A percentile compares a stretch with the other conserved stretches of the same genome.
Evolutionary conservation across 129 eudicot genomes (phyloP).

Genomic region (Ambrosia artemisiifolia): DNA sequence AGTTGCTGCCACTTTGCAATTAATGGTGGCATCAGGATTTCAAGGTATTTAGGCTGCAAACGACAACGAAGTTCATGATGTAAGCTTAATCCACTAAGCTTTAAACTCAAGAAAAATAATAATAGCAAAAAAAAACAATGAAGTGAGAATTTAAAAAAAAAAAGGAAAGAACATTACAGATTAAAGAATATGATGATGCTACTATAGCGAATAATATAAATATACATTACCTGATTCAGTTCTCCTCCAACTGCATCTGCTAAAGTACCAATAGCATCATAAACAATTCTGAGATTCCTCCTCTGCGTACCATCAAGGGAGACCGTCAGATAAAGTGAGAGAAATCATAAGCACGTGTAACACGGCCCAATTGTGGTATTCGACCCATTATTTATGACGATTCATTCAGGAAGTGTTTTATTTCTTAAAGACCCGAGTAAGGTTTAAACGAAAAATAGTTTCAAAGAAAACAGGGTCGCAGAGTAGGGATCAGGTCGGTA

Average conservation of each 20-base stretch:
- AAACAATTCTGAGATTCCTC: slow-evolving; percentile 87
- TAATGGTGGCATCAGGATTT: slow-evolving; percentile 92
- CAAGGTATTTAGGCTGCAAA: slow-evolving; percentile 80
- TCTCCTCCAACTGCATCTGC: slow-evolving; percentile 99
- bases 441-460: too few species aligned
- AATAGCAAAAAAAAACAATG: not conserved
- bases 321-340: slow-evolving; percentile 1
- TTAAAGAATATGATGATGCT: too few species aligned
- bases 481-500: too few species aligned
- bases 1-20: slow-evolving; percentile 98
- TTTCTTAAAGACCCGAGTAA: too few species aligned
- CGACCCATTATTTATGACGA: not conserved
- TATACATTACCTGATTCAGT: slow-evolving; percentile 61
- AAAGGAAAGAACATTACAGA: not conserved
- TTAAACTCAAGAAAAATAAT: not conserved
- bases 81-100: not conserved
- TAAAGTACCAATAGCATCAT: slow-evolving; percentile 96
- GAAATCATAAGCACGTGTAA: not conserved
- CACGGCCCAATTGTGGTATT: not conserved
- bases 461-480: too few species aligned
- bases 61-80: slow-evolving; percentile 10
- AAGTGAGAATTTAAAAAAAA: not conserved
- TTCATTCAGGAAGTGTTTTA: not conserved
- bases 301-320: slow-evolving; percentile 37
- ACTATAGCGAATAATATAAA: not conserved